A percentile compares a stretch with the other conserved stretches of the same genome.
Evolutionary conservation across 371 early-diverging fungal genomes (phyloP).

Genomic region (Mortierella sp.): DNA sequence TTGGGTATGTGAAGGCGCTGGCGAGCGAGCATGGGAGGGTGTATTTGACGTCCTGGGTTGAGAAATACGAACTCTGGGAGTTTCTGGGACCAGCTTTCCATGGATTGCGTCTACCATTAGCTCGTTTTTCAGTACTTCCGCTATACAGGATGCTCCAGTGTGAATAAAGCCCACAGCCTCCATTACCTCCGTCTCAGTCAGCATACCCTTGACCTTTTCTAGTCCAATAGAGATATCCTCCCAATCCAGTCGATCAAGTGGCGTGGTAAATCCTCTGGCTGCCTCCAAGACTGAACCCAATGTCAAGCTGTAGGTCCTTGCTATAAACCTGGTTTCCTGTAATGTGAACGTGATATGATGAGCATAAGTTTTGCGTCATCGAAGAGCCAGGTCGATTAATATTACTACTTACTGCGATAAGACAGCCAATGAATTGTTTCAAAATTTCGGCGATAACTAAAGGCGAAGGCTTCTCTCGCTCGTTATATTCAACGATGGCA

Average conservation of each 20-base stretch:
- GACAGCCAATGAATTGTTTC: conserved; percentile 34
- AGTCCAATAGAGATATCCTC: conserved; percentile 41
- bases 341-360: neutral
- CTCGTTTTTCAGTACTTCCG: conserved; percentile 31
- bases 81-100: conserved; percentile 20
- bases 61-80: neutral
- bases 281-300: conserved; percentile 40
- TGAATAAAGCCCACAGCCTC: conserved; percentile 30
- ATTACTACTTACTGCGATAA: conserved; percentile 29
- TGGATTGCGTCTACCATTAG: conserved; percentile 33
- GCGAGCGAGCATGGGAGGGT: neutral
- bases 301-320: conserved; percentile 23
- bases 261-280: conserved; percentile 42
- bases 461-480: conserved; percentile 6
- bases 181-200: conserved; percentile 9
- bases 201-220: conserved; percentile 27
- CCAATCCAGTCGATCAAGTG: conserved; percentile 48
- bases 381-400: neutral
- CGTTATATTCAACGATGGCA: neutral
- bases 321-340: conserved; percentile 33
- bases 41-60: neutral
- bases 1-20: neutral
- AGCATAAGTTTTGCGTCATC: neutral
- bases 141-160: conserved; percentile 8
- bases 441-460: conserved; percentile 23